Conservation (phyloP, 192 early-diverging fungal genomes). For the Rhizoclosmatium globosum region DNA sequence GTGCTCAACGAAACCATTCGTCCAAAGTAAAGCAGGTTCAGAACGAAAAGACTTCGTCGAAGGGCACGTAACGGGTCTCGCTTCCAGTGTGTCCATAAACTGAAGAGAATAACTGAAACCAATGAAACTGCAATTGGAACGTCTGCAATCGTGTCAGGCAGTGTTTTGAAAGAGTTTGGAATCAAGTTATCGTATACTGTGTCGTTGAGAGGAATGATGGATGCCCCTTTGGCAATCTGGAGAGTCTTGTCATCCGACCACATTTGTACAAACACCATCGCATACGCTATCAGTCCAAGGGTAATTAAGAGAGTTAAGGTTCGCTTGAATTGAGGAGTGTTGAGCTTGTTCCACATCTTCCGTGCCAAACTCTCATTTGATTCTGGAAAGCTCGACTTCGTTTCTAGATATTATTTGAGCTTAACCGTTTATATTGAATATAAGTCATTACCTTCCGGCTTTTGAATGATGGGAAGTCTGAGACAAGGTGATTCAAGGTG, state of each 20-base stretch:
- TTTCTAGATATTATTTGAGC: not conserved
- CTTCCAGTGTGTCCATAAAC: not conserved
- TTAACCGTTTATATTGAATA: not conserved
- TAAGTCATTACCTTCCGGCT: not conserved
- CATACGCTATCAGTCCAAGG: not conserved
- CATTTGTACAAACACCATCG: constrained; percentile 6
- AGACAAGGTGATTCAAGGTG: not conserved
- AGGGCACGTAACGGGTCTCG: not conserved
- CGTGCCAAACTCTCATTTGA: not conserved
- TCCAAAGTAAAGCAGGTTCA: not conserved
- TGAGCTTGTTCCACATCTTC: not conserved
- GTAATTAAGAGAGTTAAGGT: not conserved
- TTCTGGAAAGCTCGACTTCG: not conserved
- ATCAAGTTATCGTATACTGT: constrained; percentile 4
- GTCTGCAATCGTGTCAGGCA: not conserved
- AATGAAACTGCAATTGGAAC: not conserved
- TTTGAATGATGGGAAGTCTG: not conserved
- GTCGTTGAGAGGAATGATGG: constrained; percentile 4
- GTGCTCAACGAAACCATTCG: not conserved
- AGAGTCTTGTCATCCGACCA: constrained; percentile 12
- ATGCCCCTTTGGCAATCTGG: not conserved
- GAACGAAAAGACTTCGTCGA: constrained; percentile 4
- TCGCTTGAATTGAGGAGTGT: not conserved
- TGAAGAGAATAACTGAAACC: not conserved
- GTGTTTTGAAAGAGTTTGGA: not conserved